Base-by-base conservation (phyloP, 2,329 filamentous ascomycete genomes). In the Penicillium sclerotiorum region DNA sequence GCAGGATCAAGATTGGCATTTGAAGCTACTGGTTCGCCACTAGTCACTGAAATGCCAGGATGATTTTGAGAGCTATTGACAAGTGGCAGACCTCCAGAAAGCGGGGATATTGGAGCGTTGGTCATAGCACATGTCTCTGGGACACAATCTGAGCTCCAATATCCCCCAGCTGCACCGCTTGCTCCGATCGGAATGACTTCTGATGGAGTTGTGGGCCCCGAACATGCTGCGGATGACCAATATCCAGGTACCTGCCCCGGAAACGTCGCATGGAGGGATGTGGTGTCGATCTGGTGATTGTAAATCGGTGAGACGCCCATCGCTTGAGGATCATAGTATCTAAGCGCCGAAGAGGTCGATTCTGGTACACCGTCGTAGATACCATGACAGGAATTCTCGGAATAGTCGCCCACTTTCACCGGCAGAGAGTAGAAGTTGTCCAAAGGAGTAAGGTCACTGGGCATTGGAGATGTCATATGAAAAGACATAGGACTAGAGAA, bases 141-240 rank as follows among this genome's bases (percentile, higher is more conserved):
- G 27, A 52, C 42, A 9, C 54, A 40, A 4, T 50, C 41, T n/a
- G 47, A 52, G 8, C 50, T 53, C 57, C 57, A 64, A n/a, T 52
- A 48, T 15, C 56, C 52, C 9, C 56, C 45, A 7, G 48, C 25
- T 49, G 47, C 28, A 53, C 52, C 21, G 60, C 38, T 13, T 33
- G 32, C 33, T 25, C 39, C 36, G 11, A 32, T 23, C 6, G 45
- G 13, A n/a, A 44, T 35, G 7, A 42, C 47, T 23, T 63, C 57
- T 8, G 55, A 39, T 12, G 56, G 54, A 2, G 57, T 58, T 8
- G 52, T 49, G 28, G 55, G 53, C 9, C 58, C 62, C 2, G 64
- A 61, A 32, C 55, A 52, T 18, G 64, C 57, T 2, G 57, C 64
- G 13, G 59, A 52, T 28, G 60, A 50, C 67, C 67, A 70, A n/a